Base-by-base conservation (phyloP, 371 early-diverging fungal genomes). In the Racocetra persica region DNA sequence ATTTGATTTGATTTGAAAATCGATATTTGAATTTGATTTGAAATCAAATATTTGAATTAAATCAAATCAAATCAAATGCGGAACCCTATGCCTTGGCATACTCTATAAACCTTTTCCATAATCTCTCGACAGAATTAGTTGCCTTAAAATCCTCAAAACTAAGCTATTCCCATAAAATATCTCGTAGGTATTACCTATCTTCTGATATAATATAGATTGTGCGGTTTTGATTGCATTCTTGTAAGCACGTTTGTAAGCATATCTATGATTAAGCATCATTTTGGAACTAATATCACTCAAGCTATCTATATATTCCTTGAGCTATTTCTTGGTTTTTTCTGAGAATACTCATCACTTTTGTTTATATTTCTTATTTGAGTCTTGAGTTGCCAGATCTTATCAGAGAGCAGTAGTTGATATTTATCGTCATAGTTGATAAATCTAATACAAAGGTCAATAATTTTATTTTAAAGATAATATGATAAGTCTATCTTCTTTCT, bases 381-480 rank as follows among this genome's bases (percentile, higher is more conserved):
- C 54, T 72, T 24, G 20, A 52, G 51, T 24, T 52, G 52, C 57
- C 51, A 54, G 24, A 72, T 52, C 20, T 52, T 52, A 28, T 24
- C 54, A 22, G 73, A 72, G 22, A 13, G 52, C n/a, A 24, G 5
- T 72, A 54, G 73, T 52, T 72, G 22, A 11, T 55, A 72, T 52
- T 26, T 72, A 26, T 52, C 45, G 38, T 41, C 69, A 69, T 69
- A 69, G 26, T 69, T 69, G 26, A 69, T 69, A 69, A 69, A 69
- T 36, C 69, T 26, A 22, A 38, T 38, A 69, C 69, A 69, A 38
- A 69, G 69, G 24, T 38, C 69, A 38, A 36, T 69, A 69, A 69
- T 69, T 69, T 69, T 62, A 62, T 36, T 69, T 69, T 69, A 6
- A 20, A 69, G 38, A 69, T 69, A 69, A 69, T 69, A 69, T 36